Base-by-base conservation (phyloP, 2,329 filamentous ascomycete species). In the Fusarium tjaetaba region DNA sequence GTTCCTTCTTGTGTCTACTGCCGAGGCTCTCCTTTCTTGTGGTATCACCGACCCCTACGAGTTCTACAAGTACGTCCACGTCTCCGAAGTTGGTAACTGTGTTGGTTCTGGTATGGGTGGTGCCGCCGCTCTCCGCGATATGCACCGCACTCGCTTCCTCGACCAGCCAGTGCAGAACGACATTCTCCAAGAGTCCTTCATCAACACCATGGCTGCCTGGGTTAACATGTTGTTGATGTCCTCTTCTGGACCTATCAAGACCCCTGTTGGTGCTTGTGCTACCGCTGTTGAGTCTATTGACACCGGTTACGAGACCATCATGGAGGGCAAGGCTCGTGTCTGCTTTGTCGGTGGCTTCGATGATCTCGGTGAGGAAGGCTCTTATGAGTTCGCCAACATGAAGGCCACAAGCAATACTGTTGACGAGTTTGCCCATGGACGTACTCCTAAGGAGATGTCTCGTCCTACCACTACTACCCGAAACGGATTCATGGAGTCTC, bases 301-400 rank as follows among this genome's bases (percentile, higher is more conserved):
- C 79, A 97, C 97, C 80, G 96, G 96, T 79, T 98, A 97, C 81
- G 96, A 99, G 86, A 98, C 96, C 32, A 99, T 99, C 81, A 92
- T 98, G 79, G 96, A 98, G 84, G 96, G 96, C 85, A 99, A 99
- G 88, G 96, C 97, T 68, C 94, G 95, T 59, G 91, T 99, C 80
- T 98, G 96, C 88, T 93, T 99, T 75, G 97, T 99, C 68, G 96
- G 96, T 89, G 96, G 96, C 77, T 98, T 99, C 80, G 96, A 99
- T 86, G 97, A 99, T 85, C 98, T 99, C 87, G 95, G 97, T 80
- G 96, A 99, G 85, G 96, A 99, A 85, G 97, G 96, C 59, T 99
- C 96, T 3, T 99, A 98, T 81, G 96, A 99, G 84, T 99, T 99
- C 82, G 96, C 96, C 87, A 99, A 99, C 88, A 99, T 99, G 96